Percentiles rank a stretch among this genome's conserved stretches.
phyloP scores from a whole-genome alignment of 345 rosid species.

The Eucalyptus guilfoylei region DNA sequence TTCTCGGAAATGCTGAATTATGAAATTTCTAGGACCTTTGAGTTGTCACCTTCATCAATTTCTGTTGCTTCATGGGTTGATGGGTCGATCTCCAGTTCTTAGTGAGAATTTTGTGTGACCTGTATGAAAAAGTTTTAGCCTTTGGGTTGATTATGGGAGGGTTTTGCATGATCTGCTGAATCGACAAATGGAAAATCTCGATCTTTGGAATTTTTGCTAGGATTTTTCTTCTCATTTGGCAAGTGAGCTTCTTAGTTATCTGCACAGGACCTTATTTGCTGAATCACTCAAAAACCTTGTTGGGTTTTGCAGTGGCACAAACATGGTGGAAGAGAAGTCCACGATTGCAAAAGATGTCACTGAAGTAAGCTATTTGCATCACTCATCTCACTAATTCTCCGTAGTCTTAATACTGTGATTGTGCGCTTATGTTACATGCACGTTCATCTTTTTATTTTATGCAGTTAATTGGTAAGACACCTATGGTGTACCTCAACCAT shows the following conservation, averaged over 20 bases:
- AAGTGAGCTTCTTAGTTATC: background rate
- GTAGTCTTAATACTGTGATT: background rate
- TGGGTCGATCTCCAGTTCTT: background rate
- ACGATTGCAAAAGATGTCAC: constrained; percentile 56
- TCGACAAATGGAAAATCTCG: background rate
- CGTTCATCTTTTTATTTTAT: background rate
- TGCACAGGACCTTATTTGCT: background rate
- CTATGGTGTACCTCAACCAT: constrained; percentile 72
- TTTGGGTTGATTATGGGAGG: background rate
- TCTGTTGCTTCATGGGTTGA: background rate
- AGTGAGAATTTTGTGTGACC: background rate
- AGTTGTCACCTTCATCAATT: background rate
- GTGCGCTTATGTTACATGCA: background rate
- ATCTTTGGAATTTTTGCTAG: background rate
- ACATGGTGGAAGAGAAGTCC: constrained; percentile 22
- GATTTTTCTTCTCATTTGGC: background rate
- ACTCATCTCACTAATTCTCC: background rate
- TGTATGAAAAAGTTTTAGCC: background rate
- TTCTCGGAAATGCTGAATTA: background rate
- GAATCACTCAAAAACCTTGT: background rate
- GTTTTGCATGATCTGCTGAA: background rate
- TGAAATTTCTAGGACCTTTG: background rate
- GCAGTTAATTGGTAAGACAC: constrained; percentile 73
- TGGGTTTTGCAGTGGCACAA: background rate
- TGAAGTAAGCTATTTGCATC: constrained; percentile 18